Conservation (phyloP, 768 basidiomycete species). For the Collybia mongolica region DNA sequence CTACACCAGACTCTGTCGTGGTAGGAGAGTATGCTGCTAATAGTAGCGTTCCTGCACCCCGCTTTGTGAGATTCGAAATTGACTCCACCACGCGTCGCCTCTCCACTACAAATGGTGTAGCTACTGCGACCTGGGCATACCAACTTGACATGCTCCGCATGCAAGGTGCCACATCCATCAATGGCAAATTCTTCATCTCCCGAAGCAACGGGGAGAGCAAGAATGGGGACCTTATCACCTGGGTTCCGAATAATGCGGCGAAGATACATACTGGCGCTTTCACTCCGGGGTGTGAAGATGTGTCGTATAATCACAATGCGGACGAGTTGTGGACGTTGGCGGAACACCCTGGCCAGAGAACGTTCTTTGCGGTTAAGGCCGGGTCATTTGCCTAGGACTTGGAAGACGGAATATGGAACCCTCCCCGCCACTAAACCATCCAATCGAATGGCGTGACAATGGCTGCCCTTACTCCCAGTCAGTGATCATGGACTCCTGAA, state of each 20-base stretch:
- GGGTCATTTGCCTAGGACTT: too few species aligned
- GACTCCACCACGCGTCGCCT: slow-evolving; percentile 11
- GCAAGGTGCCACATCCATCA: slow-evolving; percentile 12
- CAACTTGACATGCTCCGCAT: slow-evolving; percentile 12
- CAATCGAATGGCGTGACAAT: too few species aligned
- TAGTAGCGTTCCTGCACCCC: slow-evolving; percentile 4
- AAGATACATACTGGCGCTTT: slow-evolving; percentile 2
- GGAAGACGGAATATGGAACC: too few species aligned
- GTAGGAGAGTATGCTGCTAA: slow-evolving; percentile 12
- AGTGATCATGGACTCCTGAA: too few species aligned
- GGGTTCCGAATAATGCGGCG: slow-evolving; percentile 5
- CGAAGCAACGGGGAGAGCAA: slow-evolving; percentile 8
- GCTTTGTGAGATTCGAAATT: slow-evolving; percentile 10
- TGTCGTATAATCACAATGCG: slow-evolving; percentile 9
- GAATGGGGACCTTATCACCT: slow-evolving; percentile 10
- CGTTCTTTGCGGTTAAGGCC: slow-evolving; percentile 9
- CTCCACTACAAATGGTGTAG: slow-evolving; percentile 3
- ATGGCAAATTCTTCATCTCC: slow-evolving; percentile 10
- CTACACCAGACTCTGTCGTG: slow-evolving; percentile 11
- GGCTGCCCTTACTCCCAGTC: too few species aligned
- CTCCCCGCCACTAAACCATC: too few species aligned
- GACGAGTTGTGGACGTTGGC: slow-evolving; percentile 9
- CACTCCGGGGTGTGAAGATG: slow-evolving; percentile 7
- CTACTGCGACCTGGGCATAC: slow-evolving; percentile 13
- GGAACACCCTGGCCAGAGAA: slow-evolving; percentile 6